Evolutionary conservation across 2,329 filamentous ascomycete genomes (phyloP).

Genomic region (Paracoccidioides brasiliensis): DNA sequence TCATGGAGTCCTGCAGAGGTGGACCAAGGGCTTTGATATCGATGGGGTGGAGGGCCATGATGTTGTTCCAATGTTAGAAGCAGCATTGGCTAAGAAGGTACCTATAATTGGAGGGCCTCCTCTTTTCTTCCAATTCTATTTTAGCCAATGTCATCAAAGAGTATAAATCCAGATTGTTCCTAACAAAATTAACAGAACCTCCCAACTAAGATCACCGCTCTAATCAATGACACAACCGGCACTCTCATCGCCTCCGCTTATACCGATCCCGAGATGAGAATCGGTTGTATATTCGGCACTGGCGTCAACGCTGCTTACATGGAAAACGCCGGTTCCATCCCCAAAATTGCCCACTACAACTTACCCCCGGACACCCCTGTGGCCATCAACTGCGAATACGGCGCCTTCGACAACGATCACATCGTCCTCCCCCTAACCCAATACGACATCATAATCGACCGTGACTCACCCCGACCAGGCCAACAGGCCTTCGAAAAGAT

Average conservation of each 20-base stretch:
- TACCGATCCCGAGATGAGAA: slow-evolving; percentile 84
- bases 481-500: slow-evolving; percentile 98
- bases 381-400: slow-evolving; percentile 97
- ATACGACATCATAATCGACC: slow-evolving; percentile 80
- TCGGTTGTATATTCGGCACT: slow-evolving; percentile 96
- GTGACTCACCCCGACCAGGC: slow-evolving; percentile 79
- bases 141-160: neutral
- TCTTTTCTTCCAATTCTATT: neutral
- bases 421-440: slow-evolving; percentile 71
- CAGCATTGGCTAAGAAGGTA: slow-evolving; percentile 57
- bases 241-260: slow-evolving; percentile 94
- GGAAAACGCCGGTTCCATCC: slow-evolving; percentile 80
- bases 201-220: slow-evolving; percentile 79
- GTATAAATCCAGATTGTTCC: neutral
- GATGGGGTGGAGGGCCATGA: slow-evolving; percentile 80
- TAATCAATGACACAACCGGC: slow-evolving; percentile 97
- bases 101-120: slow-evolving; percentile 8
- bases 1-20: slow-evolving; percentile 80
- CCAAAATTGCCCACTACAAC: slow-evolving; percentile 86
- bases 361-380: slow-evolving; percentile 72
- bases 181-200: slow-evolving; percentile 47
- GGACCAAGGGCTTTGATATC: slow-evolving; percentile 97
- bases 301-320: slow-evolving; percentile 98
- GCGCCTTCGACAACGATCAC: slow-evolving; percentile 91
- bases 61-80: slow-evolving; percentile 77